Percentiles rank a stretch among this genome's conserved stretches.
phyloP scores from a whole-genome alignment of 352 stramenopile genomes.

The Globisporangium mamillatum region DNA sequence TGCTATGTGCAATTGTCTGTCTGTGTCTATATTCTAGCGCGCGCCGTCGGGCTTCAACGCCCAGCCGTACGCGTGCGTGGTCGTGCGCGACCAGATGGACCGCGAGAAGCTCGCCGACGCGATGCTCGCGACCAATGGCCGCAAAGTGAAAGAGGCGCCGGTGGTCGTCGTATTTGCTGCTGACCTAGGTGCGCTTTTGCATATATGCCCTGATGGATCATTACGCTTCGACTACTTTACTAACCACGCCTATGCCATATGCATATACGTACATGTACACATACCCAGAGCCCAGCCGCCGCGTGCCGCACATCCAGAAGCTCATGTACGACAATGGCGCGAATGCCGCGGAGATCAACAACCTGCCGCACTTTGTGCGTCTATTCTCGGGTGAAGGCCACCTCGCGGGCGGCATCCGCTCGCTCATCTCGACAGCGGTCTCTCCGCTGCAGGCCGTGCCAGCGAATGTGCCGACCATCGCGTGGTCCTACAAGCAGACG shows the following conservation, averaged over 20 bases:
- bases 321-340: conserved; percentile 58
- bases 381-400: conserved; percentile 73
- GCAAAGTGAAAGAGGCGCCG: conserved; percentile 74
- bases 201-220: background rate
- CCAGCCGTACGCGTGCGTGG: conserved; percentile 72
- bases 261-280: background rate
- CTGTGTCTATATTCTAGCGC: conserved; percentile 27
- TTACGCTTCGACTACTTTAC: background rate
- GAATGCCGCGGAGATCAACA: conserved; percentile 39
- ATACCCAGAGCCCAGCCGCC: conserved; percentile 61
- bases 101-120: conserved; percentile 63
- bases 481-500: conserved; percentile 84
- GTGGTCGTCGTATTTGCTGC: conserved; percentile 80
- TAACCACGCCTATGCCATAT: background rate
- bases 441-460: conserved; percentile 66
- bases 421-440: conserved; percentile 52
- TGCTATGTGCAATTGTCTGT: background rate
- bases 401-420: conserved; percentile 50
- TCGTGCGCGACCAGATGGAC: conserved; percentile 68
- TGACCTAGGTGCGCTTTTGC: conserved; percentile 43
- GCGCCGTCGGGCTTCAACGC: conserved; percentile 81
- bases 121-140: conserved; percentile 75
- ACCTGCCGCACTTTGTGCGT: conserved; percentile 59
- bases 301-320: conserved; percentile 68
- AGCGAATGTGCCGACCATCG: conserved; percentile 56